phyloP scores from a whole-genome alignment of 2,329 filamentous ascomycete species.

The Alternaria conjuncta region DNA sequence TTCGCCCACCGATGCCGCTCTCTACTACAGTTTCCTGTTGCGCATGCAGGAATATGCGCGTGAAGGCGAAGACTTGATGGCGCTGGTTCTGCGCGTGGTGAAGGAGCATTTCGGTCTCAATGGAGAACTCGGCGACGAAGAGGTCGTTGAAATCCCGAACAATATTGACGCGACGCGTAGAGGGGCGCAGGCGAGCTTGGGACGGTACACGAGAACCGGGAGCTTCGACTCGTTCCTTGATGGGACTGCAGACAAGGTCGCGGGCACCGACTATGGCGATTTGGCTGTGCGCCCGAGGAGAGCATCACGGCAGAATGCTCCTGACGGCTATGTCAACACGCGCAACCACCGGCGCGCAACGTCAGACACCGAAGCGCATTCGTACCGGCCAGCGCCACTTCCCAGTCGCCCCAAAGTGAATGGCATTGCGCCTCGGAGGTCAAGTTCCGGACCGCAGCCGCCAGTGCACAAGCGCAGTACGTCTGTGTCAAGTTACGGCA shows the following conservation, averaged over 20 bases:
- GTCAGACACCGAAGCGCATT: constrained; percentile 35
- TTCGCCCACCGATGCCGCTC: constrained; percentile 74
- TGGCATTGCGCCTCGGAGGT: constrained; percentile 23
- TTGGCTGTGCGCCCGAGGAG: constrained; percentile 26
- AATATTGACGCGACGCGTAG: constrained; percentile 33
- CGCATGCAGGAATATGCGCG: constrained; percentile 60
- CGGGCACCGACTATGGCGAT: constrained; percentile 44
- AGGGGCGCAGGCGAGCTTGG: constrained; percentile 29
- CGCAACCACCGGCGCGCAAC: constrained; percentile 27
- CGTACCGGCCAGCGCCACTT: constrained; percentile 26
- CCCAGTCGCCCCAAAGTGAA: constrained; percentile 37
- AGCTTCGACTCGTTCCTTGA: constrained; percentile 68
- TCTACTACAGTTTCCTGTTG: constrained; percentile 79
- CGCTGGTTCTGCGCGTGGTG: constrained; percentile 74
- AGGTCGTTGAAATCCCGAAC: constrained; percentile 46
- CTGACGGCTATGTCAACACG: constrained; percentile 11
- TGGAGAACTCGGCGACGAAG: constrained; percentile 63
- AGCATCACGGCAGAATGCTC: constrained; percentile 16
- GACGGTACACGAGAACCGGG: constrained; percentile 51
- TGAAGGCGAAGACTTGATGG: constrained; percentile 58
- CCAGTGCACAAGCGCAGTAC: constrained; percentile 30
- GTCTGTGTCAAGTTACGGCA: constrained; percentile 48
- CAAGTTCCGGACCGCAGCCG: constrained; percentile 26
- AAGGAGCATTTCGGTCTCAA: constrained; percentile 62
- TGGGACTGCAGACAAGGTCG: constrained; percentile 60